Conservation (phyloP, 2,329 filamentous ascomycete genomes). For the Hysterium pulicare region DNA sequence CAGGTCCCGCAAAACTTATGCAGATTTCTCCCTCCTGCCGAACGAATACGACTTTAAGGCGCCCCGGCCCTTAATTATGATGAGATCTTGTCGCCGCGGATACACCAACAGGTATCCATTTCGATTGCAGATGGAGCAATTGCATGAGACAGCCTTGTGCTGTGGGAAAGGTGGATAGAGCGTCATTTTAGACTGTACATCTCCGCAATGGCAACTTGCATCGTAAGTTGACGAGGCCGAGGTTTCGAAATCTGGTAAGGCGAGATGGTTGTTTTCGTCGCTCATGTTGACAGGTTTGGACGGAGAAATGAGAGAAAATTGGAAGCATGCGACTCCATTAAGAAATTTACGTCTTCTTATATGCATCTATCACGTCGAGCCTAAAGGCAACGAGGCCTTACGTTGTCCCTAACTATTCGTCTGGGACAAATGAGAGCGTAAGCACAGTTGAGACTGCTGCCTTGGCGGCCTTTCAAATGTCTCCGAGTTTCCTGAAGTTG, state of each 20-base stretch:
- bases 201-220: conserved; percentile 54
- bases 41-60: conserved; percentile 22
- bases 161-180: conserved; percentile 49
- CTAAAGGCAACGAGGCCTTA: not conserved
- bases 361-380: not conserved
- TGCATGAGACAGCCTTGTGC: conserved; percentile 47
- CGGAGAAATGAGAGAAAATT: not conserved
- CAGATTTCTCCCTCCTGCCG: conserved; percentile 19
- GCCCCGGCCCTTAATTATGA: conserved; percentile 24
- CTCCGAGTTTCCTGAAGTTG: not conserved
- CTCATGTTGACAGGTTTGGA: not conserved
- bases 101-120: conserved; percentile 47
- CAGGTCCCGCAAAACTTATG: conserved; percentile 28
- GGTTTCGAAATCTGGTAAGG: not conserved
- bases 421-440: not conserved
- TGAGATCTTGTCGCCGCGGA: conserved; percentile 19
- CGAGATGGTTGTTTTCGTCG: not conserved
- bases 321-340: not conserved
- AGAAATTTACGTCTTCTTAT: not conserved
- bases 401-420: not conserved
- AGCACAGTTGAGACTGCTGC: not conserved
- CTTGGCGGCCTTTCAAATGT: not conserved
- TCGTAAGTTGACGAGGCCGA: conserved; percentile 40
- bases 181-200: conserved; percentile 47
- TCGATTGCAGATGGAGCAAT: conserved; percentile 48